phyloP scores from a whole-genome alignment of 2,329 filamentous ascomycete species.

The Colletotrichum liriopes region DNA sequence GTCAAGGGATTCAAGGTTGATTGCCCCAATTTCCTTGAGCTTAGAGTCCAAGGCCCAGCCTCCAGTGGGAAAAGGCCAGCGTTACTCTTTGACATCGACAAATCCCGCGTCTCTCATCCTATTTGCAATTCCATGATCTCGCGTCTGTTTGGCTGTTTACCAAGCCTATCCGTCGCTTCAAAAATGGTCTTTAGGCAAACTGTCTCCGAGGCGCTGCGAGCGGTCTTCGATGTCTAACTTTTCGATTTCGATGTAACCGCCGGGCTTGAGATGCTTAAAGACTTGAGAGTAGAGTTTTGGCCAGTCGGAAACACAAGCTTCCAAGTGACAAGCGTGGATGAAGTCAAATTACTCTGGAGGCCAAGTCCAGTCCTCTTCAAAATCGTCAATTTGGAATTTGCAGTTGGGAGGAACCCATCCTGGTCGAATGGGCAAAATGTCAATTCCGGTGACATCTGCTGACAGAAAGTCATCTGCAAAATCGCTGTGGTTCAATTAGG shows the following conservation, averaged over 20 bases:
- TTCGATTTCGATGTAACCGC: conserved; percentile 60
- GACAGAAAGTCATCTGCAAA: conserved; percentile 60
- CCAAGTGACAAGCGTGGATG: conserved; percentile 72
- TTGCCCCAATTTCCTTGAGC: conserved; percentile 38
- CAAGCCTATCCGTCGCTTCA: conserved; percentile 46
- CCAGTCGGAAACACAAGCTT: conserved; percentile 71
- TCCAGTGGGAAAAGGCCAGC: conserved; percentile 37
- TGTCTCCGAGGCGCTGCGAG: conserved; percentile 43
- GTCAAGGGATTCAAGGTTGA: conserved; percentile 45
- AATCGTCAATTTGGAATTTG: conserved; percentile 63
- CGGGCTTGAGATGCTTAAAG: conserved; percentile 70
- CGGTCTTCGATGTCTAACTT: conserved; percentile 47
- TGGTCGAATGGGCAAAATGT: conserved; percentile 72
- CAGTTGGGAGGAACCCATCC: conserved; percentile 72
- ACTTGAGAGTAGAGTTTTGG: conserved; percentile 65
- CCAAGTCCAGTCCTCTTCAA: conserved; percentile 61
- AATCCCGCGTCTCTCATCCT: conserved; percentile 47
- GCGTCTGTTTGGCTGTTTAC: conserved; percentile 44
- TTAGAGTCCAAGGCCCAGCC: conserved; percentile 41
- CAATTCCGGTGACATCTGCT: conserved; percentile 64
- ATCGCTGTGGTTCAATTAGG: conserved; percentile 57
- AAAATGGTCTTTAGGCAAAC: conserved; percentile 46
- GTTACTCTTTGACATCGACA: conserved; percentile 36
- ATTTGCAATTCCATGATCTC: conserved; percentile 43
- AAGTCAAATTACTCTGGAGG: conserved; percentile 65